Conservation (phyloP, 805 yeast genomes). For the Starmerella powellii region DNA sequence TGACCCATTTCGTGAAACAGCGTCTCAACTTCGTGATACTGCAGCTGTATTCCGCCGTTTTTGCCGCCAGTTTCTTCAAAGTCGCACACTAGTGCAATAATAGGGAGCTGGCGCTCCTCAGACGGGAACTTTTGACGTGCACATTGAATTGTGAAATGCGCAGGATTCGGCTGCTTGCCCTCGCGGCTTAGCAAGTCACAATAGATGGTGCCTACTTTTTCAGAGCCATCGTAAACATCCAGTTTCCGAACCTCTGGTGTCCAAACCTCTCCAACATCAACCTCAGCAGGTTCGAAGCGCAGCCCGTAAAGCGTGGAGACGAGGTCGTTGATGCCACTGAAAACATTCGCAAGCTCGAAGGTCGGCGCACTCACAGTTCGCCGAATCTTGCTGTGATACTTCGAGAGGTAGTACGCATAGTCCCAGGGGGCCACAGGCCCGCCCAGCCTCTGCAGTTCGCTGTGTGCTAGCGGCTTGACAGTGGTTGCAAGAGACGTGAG, state of each 20-base stretch:
- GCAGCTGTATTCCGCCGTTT: slow-evolving; percentile 32
- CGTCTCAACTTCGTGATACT: slow-evolving; percentile 77
- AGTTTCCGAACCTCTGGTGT: slow-evolving; percentile 70
- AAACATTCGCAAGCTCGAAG: slow-evolving; percentile 74
- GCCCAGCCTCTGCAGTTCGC: slow-evolving; percentile 43
- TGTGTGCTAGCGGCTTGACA: slow-evolving; percentile 42
- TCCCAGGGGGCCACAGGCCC: slow-evolving; percentile 62
- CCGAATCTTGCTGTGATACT: slow-evolving; percentile 25
- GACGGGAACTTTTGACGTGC: slow-evolving; percentile 49
- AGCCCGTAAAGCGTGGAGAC: slow-evolving; percentile 68
- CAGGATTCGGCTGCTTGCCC: slow-evolving; percentile 72
- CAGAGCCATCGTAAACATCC: slow-evolving; percentile 52
- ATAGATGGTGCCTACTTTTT: slow-evolving; percentile 67
- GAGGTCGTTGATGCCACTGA: slow-evolving; percentile 66
- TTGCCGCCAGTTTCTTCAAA: slow-evolving; percentile 34
- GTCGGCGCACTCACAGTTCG: slow-evolving; percentile 38
- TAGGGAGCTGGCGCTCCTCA: slow-evolving; percentile 59
- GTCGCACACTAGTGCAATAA: slow-evolving; percentile 79
- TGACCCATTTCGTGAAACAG: slow-evolving; percentile 98
- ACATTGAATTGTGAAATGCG: slow-evolving; percentile 92
- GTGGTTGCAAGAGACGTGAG: slow-evolving; percentile 45
- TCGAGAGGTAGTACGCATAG: slow-evolving; percentile 51
- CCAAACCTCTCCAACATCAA: slow-evolving; percentile 75
- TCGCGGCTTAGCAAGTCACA: slow-evolving; percentile 74
- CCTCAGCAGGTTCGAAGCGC: slow-evolving; percentile 51